These are phyloP conservation scores for Fusarium humuli DNA, from an alignment of 2,329 filamentous ascomycete genomes.

Conservation along the genomic window DNA sequence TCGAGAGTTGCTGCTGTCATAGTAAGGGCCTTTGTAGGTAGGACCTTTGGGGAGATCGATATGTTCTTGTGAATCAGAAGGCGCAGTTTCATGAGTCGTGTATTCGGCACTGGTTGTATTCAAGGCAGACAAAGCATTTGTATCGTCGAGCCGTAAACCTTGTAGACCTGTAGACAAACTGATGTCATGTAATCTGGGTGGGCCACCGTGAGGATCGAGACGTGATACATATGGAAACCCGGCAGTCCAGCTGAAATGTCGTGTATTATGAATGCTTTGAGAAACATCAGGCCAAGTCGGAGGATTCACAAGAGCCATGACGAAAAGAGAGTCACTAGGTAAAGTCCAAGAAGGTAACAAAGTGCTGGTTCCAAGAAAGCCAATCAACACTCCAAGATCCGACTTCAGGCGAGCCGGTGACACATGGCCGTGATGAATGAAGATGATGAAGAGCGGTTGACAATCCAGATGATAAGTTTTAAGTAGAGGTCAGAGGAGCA, in stretches of 20 bases:
- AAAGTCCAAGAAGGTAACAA: constrained; percentile 51
- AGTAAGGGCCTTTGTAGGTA: constrained; percentile 12
- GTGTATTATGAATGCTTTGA: constrained; percentile 54
- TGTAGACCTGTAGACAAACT: constrained; percentile 47
- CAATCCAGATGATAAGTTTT: not conserved
- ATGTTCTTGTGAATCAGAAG: constrained; percentile 43
- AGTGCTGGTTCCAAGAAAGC: constrained; percentile 58
- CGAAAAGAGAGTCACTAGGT: constrained; percentile 42
- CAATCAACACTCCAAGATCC: constrained; percentile 53
- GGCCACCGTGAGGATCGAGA: constrained; percentile 3
- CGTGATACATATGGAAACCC: constrained; percentile 20
- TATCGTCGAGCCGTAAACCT: constrained; percentile 43
- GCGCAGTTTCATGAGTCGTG: constrained; percentile 3
- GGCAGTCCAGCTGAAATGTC: constrained; percentile 54
- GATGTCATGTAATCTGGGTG: constrained; percentile 47
- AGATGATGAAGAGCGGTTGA: constrained; percentile 44
- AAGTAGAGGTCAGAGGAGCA: not conserved
- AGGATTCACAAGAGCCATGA: constrained; percentile 52
- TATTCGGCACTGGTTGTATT: constrained; percentile 51
- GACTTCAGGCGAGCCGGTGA: constrained; percentile 48
- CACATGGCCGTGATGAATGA: constrained; percentile 53
- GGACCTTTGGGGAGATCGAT: constrained; percentile 38
- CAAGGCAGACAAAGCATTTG: constrained; percentile 53
- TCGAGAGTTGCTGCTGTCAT: constrained; percentile 32
- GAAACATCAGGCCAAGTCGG: constrained; percentile 51